Evolutionary conservation across 2,329 filamentous ascomycete genomes (phyloP).

Genomic region (Hypoxylon sp.): DNA sequence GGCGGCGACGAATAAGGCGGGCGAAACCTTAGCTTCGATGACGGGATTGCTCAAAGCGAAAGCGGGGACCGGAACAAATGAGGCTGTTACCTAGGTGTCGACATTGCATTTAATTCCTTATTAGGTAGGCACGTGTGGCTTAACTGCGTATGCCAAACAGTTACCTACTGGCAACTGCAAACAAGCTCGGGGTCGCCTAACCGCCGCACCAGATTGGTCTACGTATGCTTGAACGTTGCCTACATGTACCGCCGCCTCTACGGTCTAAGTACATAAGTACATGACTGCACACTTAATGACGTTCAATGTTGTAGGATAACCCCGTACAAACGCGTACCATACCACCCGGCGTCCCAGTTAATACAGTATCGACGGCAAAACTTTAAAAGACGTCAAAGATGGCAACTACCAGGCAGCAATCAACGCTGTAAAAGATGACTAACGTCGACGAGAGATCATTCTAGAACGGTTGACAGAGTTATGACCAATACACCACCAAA

Average conservation of each 20-base stretch:
- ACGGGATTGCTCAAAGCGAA: conserved; percentile 24
- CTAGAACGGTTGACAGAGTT: neutral
- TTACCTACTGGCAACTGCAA: conserved; percentile 11
- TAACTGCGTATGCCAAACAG: conserved; percentile 20
- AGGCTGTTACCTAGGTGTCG: conserved; percentile 28
- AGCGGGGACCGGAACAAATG: conserved; percentile 32
- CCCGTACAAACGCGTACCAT: neutral
- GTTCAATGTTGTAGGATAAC: neutral
- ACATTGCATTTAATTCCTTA: conserved; percentile 11
- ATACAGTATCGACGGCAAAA: neutral
- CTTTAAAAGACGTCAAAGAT: neutral
- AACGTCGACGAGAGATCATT: neutral
- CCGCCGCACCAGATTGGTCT: conserved; percentile 15
- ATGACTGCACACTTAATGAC: neutral
- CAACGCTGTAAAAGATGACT: neutral
- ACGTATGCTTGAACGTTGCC: conserved; percentile 17
- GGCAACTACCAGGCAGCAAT: neutral
- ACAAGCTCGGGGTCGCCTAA: conserved; percentile 23
- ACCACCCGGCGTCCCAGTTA: neutral
- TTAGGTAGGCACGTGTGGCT: neutral
- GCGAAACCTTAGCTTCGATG: conserved; percentile 25
- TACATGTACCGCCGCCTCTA: neutral
- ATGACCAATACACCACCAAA: neutral
- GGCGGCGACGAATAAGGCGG: conserved; percentile 29
- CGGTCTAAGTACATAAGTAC: neutral